These are phyloP conservation scores for Exophiala alcalophila DNA, from an alignment of 2,329 filamentous ascomycete species.

Conservation along the genomic window DNA sequence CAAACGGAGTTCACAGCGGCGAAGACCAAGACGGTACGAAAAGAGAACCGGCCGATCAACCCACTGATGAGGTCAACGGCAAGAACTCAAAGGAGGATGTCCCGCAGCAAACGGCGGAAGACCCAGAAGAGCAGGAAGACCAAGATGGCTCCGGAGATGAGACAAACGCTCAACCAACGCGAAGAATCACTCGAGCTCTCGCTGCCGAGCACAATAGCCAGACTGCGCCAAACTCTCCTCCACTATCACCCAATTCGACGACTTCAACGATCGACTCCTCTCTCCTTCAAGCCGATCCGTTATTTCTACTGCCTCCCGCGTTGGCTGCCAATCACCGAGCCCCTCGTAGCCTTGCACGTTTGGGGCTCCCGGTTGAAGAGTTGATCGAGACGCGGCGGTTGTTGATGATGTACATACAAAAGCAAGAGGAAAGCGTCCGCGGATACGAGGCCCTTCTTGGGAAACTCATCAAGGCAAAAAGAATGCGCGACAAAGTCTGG, in stretches of 20 bases:
- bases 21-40: not conserved
- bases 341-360: conserved; percentile 50
- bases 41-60: not conserved
- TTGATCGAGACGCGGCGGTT: conserved; percentile 62
- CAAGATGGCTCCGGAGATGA: conserved; percentile 15
- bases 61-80: not conserved
- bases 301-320: conserved; percentile 54
- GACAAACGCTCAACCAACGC: conserved; percentile 40
- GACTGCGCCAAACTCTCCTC: conserved; percentile 28
- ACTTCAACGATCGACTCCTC: conserved; percentile 41
- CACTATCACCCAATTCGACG: conserved; percentile 33
- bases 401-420: conserved; percentile 62
- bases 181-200: conserved; percentile 46
- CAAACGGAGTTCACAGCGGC: conserved; percentile 16
- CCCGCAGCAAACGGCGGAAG: conserved; percentile 25
- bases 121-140: conserved; percentile 12
- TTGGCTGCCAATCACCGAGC: conserved; percentile 54
- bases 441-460: conserved; percentile 55
- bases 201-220: conserved; percentile 41
- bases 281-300: conserved; percentile 48
- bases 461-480: conserved; percentile 57
- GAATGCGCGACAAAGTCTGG: conserved; percentile 58
- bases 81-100: conserved; percentile 7
- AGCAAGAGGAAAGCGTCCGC: conserved; percentile 63
- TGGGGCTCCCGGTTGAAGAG: conserved; percentile 55